phyloP scores from a whole-genome alignment of 192 early-diverging fungal species.

The Backusella tuberculispora region DNA sequence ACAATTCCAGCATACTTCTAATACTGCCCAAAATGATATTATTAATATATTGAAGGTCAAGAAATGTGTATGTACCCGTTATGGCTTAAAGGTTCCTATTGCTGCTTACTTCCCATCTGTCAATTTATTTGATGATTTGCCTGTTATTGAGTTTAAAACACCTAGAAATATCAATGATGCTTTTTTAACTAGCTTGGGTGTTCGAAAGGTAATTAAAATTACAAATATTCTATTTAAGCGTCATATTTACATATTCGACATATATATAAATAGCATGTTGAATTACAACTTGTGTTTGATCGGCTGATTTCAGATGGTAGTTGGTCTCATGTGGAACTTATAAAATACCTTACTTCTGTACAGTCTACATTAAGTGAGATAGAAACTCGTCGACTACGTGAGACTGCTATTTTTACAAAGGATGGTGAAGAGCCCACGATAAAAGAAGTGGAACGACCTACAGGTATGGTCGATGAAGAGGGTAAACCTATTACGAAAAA shows the following conservation, averaged over 20 bases:
- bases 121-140: constrained; percentile 83
- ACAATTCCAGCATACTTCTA: constrained; percentile 44
- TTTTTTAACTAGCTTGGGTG: constrained; percentile 70
- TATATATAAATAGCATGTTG: constrained; percentile 61
- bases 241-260: neutral
- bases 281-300: constrained; percentile 84
- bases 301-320: constrained; percentile 71
- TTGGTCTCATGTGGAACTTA: constrained; percentile 84
- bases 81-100: constrained; percentile 65
- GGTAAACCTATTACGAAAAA: constrained; percentile 17
- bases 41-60: constrained; percentile 40
- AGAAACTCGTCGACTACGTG: constrained; percentile 65
- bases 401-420: constrained; percentile 70
- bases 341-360: constrained; percentile 81
- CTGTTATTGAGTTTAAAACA: constrained; percentile 65
- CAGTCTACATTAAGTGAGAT: constrained; percentile 60
- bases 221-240: neutral
- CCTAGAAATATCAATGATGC: constrained; percentile 52
- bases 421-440: constrained; percentile 38
- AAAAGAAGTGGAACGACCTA: constrained; percentile 16
- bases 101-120: constrained; percentile 83
- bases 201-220: constrained; percentile 64
- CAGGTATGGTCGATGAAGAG: constrained; percentile 19
- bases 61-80: constrained; percentile 72
- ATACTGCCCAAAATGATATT: constrained; percentile 38